These are phyloP conservation scores for Dysphania ambrosioides DNA, from an alignment of 148 eudicot species.

Conservation along the genomic window DNA sequence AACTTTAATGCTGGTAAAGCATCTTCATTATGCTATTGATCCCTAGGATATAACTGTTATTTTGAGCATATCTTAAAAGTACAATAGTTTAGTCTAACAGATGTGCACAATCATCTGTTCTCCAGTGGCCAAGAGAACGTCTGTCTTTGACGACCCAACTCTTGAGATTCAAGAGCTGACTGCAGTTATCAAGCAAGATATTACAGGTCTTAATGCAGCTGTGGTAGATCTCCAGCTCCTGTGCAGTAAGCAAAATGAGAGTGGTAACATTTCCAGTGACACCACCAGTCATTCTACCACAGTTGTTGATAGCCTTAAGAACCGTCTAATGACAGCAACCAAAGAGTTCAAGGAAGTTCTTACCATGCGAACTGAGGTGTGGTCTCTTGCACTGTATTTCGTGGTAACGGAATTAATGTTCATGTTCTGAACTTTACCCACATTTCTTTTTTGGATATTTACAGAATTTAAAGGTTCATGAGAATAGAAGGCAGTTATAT, in stretches of 20 bases:
- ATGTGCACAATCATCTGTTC: slow-evolving; percentile 8
- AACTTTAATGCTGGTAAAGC: no score
- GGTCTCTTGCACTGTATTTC: neutral
- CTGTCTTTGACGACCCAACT: slow-evolving; percentile 76
- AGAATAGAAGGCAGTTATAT: slow-evolving; percentile 63
- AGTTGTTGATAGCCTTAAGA: slow-evolving; percentile 77
- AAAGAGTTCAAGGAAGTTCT: slow-evolving; percentile 83
- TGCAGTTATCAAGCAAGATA: slow-evolving; percentile 81
- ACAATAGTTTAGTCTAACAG: neutral
- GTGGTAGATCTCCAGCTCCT: slow-evolving; percentile 71
- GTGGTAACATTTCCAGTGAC: slow-evolving; percentile 59
- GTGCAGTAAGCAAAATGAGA: slow-evolving; percentile 58
- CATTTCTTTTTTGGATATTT: neutral
- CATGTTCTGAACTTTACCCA: neutral
- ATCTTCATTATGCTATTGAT: neutral
- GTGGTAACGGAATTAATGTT: neutral
- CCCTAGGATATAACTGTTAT: neutral
- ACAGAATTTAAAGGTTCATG: slow-evolving; percentile 76
- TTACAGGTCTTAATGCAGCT: slow-evolving; percentile 66
- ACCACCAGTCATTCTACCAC: slow-evolving; percentile 72
- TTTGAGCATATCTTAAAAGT: neutral
- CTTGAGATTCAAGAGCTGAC: slow-evolving; percentile 77
- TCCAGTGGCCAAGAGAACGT: slow-evolving; percentile 81
- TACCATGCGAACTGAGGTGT: slow-evolving; percentile 81
- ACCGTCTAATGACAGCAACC: slow-evolving; percentile 66